Percentiles rank a stretch among this genome's conserved stretches.
phyloP scores from a whole-genome alignment of 2,329 filamentous ascomycete species.

The Nothophoma quercina region DNA sequence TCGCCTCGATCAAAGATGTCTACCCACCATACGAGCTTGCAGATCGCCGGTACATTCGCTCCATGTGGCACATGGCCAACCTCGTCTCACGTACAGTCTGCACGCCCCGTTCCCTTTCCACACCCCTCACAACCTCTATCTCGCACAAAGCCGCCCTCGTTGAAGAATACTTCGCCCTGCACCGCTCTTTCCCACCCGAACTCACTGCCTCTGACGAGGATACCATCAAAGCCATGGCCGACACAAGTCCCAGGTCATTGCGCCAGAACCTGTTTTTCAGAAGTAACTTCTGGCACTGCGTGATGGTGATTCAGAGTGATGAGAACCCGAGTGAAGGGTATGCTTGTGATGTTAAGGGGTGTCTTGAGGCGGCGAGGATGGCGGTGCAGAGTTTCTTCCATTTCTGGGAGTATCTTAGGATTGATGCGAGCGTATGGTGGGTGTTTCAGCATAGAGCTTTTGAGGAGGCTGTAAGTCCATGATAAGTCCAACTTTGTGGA shows the following conservation, averaged over 20 bases:
- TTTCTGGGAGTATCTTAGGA: conserved; percentile 71
- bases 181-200: conserved; percentile 73
- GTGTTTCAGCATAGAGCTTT: conserved; percentile 84
- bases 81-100: conserved; percentile 80
- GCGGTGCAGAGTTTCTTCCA: conserved; percentile 79
- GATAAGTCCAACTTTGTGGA: too few species aligned
- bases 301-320: conserved; percentile 79
- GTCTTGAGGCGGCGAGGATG: conserved; percentile 77
- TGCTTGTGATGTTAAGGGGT: conserved; percentile 67
- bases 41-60: conserved; percentile 67
- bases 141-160: conserved; percentile 75
- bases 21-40: conserved; percentile 50
- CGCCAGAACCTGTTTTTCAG: conserved; percentile 79
- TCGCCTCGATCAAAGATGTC: conserved; percentile 51
- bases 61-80: conserved; percentile 81
- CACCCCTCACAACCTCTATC: conserved; percentile 73
- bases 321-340: conserved; percentile 66
- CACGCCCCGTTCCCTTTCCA: conserved; percentile 74
- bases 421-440: conserved; percentile 83
- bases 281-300: conserved; percentile 83
- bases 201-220: conserved; percentile 73
- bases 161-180: conserved; percentile 73
- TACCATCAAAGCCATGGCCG: conserved; percentile 64
- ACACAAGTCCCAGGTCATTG: conserved; percentile 70
- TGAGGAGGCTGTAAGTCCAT: conserved; percentile 77